Evolutionary conservation across 83 land plant species (phyloP).

Genomic region (Picea abies): DNA sequence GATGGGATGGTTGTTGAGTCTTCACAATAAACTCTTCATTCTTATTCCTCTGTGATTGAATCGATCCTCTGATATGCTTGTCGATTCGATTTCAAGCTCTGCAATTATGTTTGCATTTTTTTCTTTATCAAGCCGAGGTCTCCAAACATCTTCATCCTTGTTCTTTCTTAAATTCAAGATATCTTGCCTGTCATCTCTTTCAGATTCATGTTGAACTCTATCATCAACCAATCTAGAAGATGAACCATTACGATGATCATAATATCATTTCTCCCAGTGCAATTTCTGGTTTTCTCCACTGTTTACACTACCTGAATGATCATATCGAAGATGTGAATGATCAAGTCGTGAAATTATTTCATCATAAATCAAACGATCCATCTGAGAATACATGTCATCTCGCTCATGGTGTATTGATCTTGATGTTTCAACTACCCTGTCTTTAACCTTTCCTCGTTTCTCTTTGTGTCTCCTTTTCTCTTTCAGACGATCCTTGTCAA

Average conservation of each 20-base stretch:
- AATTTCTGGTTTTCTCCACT: constrained; percentile 33
- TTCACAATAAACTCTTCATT: no score
- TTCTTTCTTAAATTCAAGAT: no score
- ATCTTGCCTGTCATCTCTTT: no score
- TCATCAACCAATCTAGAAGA: constrained; percentile 11
- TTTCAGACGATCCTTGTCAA: constrained; percentile 45
- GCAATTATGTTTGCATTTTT: no score
- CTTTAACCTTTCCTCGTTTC: constrained; percentile 43
- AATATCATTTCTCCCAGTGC: constrained; percentile 34
- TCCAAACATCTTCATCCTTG: no score
- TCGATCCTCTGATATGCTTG: no score
- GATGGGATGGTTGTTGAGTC: no score
- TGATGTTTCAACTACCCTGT: constrained; percentile 44
- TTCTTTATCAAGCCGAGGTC: no score
- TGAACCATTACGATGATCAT: constrained; percentile 6
- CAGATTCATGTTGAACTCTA: background rate
- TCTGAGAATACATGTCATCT: constrained; percentile 39
- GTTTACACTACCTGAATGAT: constrained; percentile 27
- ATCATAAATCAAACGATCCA: constrained; percentile 30
- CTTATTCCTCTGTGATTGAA: no score
- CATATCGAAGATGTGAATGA: constrained; percentile 36
- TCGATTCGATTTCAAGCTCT: no score
- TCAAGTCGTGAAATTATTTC: constrained; percentile 50
- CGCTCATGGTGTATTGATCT: constrained; percentile 33
- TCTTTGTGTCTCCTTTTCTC: constrained; percentile 49